Conservation (phyloP, 495 filamentous ascomycete species). For the Xylaria intraflava region DNA sequence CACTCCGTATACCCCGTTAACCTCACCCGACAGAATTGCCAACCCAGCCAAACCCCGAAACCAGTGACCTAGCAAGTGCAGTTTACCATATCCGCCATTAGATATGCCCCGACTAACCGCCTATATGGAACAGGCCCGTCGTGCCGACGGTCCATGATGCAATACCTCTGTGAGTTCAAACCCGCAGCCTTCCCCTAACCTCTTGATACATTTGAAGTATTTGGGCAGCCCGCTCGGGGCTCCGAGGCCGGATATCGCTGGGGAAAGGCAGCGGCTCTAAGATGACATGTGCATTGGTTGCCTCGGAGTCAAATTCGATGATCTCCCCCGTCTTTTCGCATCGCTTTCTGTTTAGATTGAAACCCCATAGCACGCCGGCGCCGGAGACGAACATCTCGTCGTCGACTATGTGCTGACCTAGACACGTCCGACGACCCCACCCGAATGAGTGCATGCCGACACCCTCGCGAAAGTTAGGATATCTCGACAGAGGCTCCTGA, state of each 20-base stretch:
- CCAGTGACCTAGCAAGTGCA: neutral
- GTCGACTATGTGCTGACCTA: slow-evolving; percentile 58
- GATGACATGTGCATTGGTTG: slow-evolving; percentile 44
- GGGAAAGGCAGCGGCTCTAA: slow-evolving; percentile 39
- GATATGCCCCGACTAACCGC: neutral
- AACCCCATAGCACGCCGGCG: slow-evolving; percentile 43
- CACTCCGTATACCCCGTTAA: neutral
- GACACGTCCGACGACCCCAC: slow-evolving; percentile 57
- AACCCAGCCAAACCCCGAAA: neutral
- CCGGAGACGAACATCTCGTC: slow-evolving; percentile 47
- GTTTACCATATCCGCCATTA: neutral
- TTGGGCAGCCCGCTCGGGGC: slow-evolving; percentile 23
- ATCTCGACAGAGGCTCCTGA: slow-evolving; percentile 44
- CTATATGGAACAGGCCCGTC: neutral
- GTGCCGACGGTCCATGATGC: neutral
- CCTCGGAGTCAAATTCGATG: slow-evolving; percentile 44
- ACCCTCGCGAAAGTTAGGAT: slow-evolving; percentile 48
- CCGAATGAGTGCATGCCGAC: slow-evolving; percentile 50
- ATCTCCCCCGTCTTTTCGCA: slow-evolving; percentile 35
- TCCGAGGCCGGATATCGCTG: slow-evolving; percentile 33
- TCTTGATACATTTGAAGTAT: slow-evolving; percentile 32
- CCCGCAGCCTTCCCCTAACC: slow-evolving; percentile 24
- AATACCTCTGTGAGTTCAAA: slow-evolving; percentile 8
- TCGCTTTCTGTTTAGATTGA: slow-evolving; percentile 38
- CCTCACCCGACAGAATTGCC: neutral